Base-by-base conservation (phyloP, 176 grass and related monocot genomes). In the Raddia distichophylla region DNA sequence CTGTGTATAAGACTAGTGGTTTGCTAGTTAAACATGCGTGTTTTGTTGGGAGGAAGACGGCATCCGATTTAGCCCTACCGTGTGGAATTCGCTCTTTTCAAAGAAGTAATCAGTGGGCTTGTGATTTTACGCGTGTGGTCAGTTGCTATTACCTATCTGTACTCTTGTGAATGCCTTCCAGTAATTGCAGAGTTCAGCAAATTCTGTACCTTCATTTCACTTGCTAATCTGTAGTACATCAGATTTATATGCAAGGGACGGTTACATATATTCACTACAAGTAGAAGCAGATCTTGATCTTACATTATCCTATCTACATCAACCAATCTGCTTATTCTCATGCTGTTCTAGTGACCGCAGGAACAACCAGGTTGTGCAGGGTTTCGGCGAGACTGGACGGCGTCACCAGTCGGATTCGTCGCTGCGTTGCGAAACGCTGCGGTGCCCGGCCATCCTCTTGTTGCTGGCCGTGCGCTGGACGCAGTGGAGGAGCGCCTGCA, bases 401-500 rank as follows among this genome's bases (percentile, higher is more conserved):
- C 35, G 49, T 85, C 85, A 95, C 82, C 90, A 89, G 45, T 93
- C 91, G 3, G 93, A 99, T 69, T 86, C 74, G 56, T 93, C 86
- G 11, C 93, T 93, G 19, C 88, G 57, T 10, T 78, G 82, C 2
- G 96, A 95, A 33, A 74, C 5, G 71, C 84, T 90, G 9, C 74
- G 6, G 64, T 16, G 44, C 37, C 88, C 83, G 4, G 85, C 82
- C 20, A 78, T 48, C 76, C 87, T 91, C 75, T 71, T 91, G 82
- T 67, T 90, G 80, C 91, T 94, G 75, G 71, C 75, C 13, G 35
- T 75, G 43, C 86, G 81, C 61, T 89, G 90, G 64, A 85, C 72
- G 67, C 96, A 91, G 58, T 75, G 87, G 56, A 86, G 73, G 50
- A 99, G 85, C 10, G 83, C 60, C 48, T 93, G 91, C 15, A 93